Evolutionary conservation across 257 asterid genomes (phyloP), one percentile per base, ranked within the genome.

Genomic region (Jaltomata sinuosa): DNA sequence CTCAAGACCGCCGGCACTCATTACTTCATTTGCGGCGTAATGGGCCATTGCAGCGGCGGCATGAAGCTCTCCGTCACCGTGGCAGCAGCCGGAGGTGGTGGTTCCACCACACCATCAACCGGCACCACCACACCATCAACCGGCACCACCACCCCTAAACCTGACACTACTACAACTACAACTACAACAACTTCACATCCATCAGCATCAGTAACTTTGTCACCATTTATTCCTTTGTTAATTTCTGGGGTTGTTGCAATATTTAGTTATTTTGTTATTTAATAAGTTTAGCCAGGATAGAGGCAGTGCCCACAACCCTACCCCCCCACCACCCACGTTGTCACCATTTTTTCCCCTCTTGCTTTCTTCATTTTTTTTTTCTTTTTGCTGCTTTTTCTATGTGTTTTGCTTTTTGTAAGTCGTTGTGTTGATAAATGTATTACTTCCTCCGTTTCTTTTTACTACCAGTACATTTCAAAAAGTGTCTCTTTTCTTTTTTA

Each of bases 21-120:
- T 82, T 93, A 91, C 92, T 94, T 85, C 90, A 90, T 93, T 10
- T 94, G 98, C 83, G 88, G 91, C 36, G 65, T 84, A 47, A 89
- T 89, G 22, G 93, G 97, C 84, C 98, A 94, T 59, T 94, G 98
- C 62, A 36, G 85, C 88, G 88, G 92, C 27, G 98, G 98, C 52
- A 92, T 92, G 97, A 94, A 91, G 89, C 90, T 94, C 2, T 34
- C 91, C 18, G 89, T 93, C 82, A 88, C 88, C 11, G 94, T 89
- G 1, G 86, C 85, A 4, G 82, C 83, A 8, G 81, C 87, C 1
- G 45, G 83, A 4, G 53, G 68, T 31, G 47, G 81, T 45, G 16
- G 45, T 65, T 74, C 88, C 27, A 40, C 85, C 85, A 40, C 85
- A 1, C 22, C 91, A 2, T n/a, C 91, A 21, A 11, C 85, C 0